Evolutionary conservation across 129 eudicot genomes (phyloP).

Genomic region (Centella asiatica): DNA sequence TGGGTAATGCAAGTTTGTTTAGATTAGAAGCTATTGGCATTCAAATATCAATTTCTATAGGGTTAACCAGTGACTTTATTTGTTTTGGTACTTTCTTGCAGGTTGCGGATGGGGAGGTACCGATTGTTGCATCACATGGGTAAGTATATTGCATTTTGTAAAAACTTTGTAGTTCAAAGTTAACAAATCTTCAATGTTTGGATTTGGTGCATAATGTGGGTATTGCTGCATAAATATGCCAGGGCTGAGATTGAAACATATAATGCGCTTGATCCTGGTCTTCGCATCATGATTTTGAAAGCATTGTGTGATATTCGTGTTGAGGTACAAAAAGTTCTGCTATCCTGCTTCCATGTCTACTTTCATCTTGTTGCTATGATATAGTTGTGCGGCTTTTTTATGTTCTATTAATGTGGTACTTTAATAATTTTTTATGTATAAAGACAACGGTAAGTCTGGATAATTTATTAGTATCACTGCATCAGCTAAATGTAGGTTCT

Average conservation of each 20-base stretch:
- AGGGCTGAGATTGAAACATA: constrained; percentile 89
- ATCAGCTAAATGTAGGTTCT: no score
- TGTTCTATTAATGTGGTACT: no score
- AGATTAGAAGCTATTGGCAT: background rate
- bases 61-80: constrained; percentile 4
- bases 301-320: constrained; percentile 97
- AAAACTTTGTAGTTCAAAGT: background rate
- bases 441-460: no score
- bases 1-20: constrained; percentile 45
- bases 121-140: constrained; percentile 96
- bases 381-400: no score
- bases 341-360: background rate
- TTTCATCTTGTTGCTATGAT: background rate
- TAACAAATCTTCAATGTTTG: background rate
- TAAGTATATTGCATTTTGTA: constrained; percentile 26
- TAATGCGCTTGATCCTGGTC: constrained; percentile 64
- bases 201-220: constrained; percentile 8
- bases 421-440: no score
- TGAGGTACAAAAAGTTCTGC: constrained; percentile 46
- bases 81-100: constrained; percentile 26
- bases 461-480: no score
- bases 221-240: constrained; percentile 14
- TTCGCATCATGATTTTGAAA: constrained; percentile 80
- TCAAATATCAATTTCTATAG: background rate
- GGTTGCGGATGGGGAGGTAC: constrained; percentile 98